Evolutionary conservation across 768 basidiomycete species (phyloP).

Genomic region (Phanerochaete sordida): DNA sequence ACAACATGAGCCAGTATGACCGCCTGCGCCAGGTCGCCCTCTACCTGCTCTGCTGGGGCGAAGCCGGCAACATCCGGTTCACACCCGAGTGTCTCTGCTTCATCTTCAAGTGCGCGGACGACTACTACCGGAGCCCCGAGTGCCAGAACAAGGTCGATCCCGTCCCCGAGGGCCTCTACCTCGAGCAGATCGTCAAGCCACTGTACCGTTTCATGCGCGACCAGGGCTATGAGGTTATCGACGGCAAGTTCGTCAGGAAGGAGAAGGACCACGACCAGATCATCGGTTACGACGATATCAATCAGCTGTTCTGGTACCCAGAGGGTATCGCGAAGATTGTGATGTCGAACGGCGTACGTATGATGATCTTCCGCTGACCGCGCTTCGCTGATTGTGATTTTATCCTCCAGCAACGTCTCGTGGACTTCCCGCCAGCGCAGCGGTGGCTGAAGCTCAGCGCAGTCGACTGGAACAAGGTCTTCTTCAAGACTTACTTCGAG

Average conservation of each 20-base stretch:
- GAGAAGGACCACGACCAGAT: slow-evolving; percentile 95
- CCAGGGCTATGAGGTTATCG: slow-evolving; percentile 93
- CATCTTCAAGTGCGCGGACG: slow-evolving; percentile 99
- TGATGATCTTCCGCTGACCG: not conserved
- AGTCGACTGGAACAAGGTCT: slow-evolving; percentile 91
- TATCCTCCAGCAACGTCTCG: slow-evolving; percentile 92
- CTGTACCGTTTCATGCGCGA: slow-evolving; percentile 95
- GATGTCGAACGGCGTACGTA: slow-evolving; percentile 75
- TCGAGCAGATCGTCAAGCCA: slow-evolving; percentile 89
- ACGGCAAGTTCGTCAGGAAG: slow-evolving; percentile 90
- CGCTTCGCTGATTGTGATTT: slow-evolving; percentile 2
- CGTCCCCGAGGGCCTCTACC: slow-evolving; percentile 91
- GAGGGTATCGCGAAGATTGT: slow-evolving; percentile 95
- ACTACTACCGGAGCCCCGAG: slow-evolving; percentile 97
- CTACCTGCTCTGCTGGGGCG: slow-evolving; percentile 97
- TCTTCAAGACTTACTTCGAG: slow-evolving; percentile 99
- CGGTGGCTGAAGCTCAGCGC: slow-evolving; percentile 90
- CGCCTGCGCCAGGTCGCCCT: slow-evolving; percentile 94
- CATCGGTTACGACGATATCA: slow-evolving; percentile 99
- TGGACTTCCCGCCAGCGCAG: slow-evolving; percentile 88
- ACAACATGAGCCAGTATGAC: slow-evolving; percentile 99
- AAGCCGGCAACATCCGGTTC: slow-evolving; percentile 96
- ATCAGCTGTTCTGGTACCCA: slow-evolving; percentile 99
- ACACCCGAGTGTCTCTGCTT: slow-evolving; percentile 97
- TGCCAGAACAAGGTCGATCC: slow-evolving; percentile 94